These are phyloP conservation scores for Hymenoscyphus repandus DNA, from an alignment of 2,329 filamentous ascomycete genomes.

Conservation along the genomic window DNA sequence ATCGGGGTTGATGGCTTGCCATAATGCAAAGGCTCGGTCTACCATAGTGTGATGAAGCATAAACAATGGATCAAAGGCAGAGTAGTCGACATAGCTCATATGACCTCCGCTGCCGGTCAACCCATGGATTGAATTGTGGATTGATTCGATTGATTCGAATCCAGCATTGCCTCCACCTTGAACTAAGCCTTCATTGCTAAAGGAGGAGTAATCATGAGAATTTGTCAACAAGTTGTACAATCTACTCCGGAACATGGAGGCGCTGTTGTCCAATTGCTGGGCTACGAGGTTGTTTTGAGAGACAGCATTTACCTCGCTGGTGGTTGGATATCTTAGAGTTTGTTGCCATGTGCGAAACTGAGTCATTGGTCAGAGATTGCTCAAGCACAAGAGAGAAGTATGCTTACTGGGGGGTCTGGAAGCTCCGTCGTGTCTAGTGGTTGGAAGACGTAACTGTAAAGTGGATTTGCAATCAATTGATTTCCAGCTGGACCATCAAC, in stretches of 20 bases:
- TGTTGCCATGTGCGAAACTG: constrained; percentile 55
- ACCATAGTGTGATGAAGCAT: constrained; percentile 52
- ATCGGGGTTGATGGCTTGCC: constrained; percentile 40
- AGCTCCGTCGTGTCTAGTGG: constrained; percentile 42
- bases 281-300: constrained; percentile 58
- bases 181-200: constrained; percentile 65
- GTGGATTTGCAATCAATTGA: constrained; percentile 44
- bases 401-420: constrained; percentile 52
- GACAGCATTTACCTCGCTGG: constrained; percentile 35
- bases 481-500: constrained; percentile 47
- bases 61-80: constrained; percentile 44
- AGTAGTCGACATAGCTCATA: constrained; percentile 39
- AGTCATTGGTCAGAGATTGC: background rate
- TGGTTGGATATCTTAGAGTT: constrained; percentile 52
- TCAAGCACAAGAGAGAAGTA: background rate
- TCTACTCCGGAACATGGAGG: constrained; percentile 52
- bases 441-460: constrained; percentile 48
- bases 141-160: constrained; percentile 59
- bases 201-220: constrained; percentile 62
- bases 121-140: constrained; percentile 61
- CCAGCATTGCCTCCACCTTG: constrained; percentile 37
- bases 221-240: constrained; percentile 63
- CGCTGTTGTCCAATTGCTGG: constrained; percentile 45
- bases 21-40: constrained; percentile 53
- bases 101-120: constrained; percentile 51